Conservation (phyloP, 2,329 filamentous ascomycete species). For the Phyllosticta citriasiana region DNA sequence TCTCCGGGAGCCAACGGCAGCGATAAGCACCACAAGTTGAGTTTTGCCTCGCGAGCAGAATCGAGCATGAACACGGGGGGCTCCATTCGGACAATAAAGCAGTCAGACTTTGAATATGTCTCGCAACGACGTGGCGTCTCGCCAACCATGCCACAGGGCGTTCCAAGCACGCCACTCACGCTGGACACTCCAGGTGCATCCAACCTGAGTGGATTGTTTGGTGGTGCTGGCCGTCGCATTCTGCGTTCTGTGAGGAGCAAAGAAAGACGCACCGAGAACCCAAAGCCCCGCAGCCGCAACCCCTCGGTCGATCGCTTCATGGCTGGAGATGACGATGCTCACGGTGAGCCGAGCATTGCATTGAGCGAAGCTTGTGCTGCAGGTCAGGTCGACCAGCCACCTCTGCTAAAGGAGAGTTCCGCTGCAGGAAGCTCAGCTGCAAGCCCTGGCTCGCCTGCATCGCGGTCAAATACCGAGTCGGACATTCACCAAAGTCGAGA, state of each 20-base stretch:
- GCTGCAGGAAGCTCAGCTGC: slow-evolving; percentile 21
- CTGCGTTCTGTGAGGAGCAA: slow-evolving; percentile 36
- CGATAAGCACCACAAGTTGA: slow-evolving; percentile 17
- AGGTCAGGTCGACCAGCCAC: slow-evolving; percentile 46
- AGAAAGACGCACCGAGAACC: slow-evolving; percentile 34
- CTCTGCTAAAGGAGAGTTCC: slow-evolving; percentile 34
- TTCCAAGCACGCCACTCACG: slow-evolving; percentile 35
- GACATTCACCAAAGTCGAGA: slow-evolving; percentile 12
- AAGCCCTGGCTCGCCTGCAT: slow-evolving; percentile 37
- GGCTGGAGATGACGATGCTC: slow-evolving; percentile 47
- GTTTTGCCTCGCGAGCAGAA: slow-evolving; percentile 23
- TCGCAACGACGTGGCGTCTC: slow-evolving; percentile 20
- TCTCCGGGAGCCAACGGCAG: slow-evolving; percentile 15
- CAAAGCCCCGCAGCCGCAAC: slow-evolving; percentile 40
- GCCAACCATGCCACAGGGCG: slow-evolving; percentile 31
- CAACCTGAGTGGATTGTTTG: slow-evolving; percentile 35
- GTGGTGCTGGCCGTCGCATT: slow-evolving; percentile 35
- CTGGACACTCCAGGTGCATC: slow-evolving; percentile 34
- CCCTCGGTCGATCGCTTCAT: slow-evolving; percentile 54
- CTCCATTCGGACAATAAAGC: slow-evolving; percentile 37
- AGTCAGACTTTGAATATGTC: slow-evolving; percentile 25
- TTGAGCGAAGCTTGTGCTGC: slow-evolving; percentile 53
- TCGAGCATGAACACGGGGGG: slow-evolving; percentile 32
- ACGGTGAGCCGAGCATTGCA: slow-evolving; percentile 53
- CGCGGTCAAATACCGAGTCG: slow-evolving; percentile 14